These are phyloP conservation scores for Blastomyces emzantsi DNA, from an alignment of 2,329 filamentous ascomycete species.

Conservation along the genomic window DNA sequence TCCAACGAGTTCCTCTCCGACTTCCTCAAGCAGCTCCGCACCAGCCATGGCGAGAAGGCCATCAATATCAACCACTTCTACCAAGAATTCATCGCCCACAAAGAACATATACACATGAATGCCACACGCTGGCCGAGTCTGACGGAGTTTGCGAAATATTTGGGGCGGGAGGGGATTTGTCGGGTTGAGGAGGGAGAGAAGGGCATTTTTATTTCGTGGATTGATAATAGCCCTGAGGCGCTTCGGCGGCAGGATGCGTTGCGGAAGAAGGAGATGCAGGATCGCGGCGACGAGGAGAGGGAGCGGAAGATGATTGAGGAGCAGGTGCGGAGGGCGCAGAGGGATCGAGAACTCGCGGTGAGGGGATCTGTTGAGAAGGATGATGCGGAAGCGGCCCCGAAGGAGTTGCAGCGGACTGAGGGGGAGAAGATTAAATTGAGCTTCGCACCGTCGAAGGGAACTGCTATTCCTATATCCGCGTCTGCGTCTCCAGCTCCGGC, in stretches of 20 bases:
- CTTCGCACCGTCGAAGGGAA: slow-evolving; percentile 9
- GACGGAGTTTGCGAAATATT: slow-evolving; percentile 79
- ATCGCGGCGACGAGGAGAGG: slow-evolving; percentile 88
- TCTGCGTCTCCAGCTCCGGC: background rate
- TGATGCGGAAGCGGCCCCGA: slow-evolving; percentile 8
- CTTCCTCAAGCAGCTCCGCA: slow-evolving; percentile 67
- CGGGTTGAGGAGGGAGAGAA: slow-evolving; percentile 85
- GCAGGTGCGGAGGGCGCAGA: slow-evolving; percentile 64
- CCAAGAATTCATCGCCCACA: slow-evolving; percentile 82
- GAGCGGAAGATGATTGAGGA: slow-evolving; percentile 73
- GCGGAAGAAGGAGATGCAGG: slow-evolving; percentile 71
- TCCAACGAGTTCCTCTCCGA: slow-evolving; percentile 71
- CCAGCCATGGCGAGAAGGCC: slow-evolving; percentile 81
- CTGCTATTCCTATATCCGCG: background rate
- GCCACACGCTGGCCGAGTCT: slow-evolving; percentile 79
- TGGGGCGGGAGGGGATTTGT: slow-evolving; percentile 80
- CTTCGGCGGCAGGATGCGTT: slow-evolving; percentile 71
- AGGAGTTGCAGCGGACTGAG: slow-evolving; percentile 14
- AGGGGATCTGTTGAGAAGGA: slow-evolving; percentile 13
- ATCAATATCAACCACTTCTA: slow-evolving; percentile 91
- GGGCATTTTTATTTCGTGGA: slow-evolving; percentile 78
- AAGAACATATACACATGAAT: slow-evolving; percentile 90
- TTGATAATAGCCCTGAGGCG: slow-evolving; percentile 84
- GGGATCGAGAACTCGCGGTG: slow-evolving; percentile 15
- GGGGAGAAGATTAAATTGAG: slow-evolving; percentile 17